A percentile compares a stretch with the other conserved stretches of the same genome.
phyloP scores from a whole-genome alignment of 129 eudicot species.

The Heracleum sosnowskyi region DNA sequence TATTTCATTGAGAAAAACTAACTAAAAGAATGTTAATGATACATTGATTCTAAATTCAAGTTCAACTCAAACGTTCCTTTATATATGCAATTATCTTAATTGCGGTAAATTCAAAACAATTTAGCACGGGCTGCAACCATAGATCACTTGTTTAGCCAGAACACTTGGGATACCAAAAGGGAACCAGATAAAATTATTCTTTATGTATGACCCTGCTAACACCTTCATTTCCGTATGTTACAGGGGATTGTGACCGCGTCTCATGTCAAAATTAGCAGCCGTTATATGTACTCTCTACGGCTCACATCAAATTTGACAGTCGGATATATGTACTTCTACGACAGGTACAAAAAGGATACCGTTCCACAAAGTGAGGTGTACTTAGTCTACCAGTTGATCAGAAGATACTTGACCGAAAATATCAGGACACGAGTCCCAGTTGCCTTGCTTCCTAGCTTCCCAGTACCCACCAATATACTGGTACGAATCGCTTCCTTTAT shows the following conservation, averaged over 20 bases:
- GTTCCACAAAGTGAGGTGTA: neutral
- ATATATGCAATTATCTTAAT: neutral
- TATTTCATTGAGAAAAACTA: neutral
- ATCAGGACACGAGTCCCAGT: conserved; percentile 87
- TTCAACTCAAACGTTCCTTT: neutral
- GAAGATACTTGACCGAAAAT: conserved; percentile 72
- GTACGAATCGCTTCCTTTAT: conserved; percentile 52
- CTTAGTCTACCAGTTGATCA: conserved; percentile 55
- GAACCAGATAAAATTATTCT: neutral
- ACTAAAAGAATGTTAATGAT: neutral
- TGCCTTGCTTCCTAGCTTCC: conserved; percentile 80
- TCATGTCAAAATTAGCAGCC: conserved; percentile 9
- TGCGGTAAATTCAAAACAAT: conserved; percentile 2
- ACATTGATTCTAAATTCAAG: neutral
- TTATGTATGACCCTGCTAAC: neutral
- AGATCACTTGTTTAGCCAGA: neutral
- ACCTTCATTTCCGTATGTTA: conserved; percentile 12
- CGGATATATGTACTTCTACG: neutral
- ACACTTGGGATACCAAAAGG: neutral
- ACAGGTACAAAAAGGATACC: neutral
- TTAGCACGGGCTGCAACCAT: neutral
- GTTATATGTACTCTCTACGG: neutral
- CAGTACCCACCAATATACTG: conserved; percentile 87
- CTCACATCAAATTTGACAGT: conserved; percentile 7
- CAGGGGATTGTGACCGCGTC: neutral